These are phyloP conservation scores for Vitis hybrid DNA, from an alignment of 177 flowering plant genomes.

Conservation along the genomic window DNA sequence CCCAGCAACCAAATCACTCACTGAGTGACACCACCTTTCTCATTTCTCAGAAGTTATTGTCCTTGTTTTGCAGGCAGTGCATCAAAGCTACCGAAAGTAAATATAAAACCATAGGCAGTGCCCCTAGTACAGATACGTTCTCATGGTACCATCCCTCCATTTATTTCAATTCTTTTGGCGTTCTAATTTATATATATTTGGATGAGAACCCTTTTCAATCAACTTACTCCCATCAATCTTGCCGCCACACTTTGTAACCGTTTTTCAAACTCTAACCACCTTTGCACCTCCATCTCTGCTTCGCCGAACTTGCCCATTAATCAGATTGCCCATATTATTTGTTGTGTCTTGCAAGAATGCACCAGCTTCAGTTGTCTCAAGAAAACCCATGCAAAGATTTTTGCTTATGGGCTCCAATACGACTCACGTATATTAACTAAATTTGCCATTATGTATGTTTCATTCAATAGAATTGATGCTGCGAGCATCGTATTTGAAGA, in stretches of 20 bases:
- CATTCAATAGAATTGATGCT: constrained; percentile 2
- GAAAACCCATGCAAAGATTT: constrained; percentile 14
- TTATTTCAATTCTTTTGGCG: background rate
- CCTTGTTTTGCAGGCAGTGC: too few species aligned
- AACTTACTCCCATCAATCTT: background rate
- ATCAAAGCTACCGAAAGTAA: too few species aligned
- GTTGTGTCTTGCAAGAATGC: constrained; percentile 11
- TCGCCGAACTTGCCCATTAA: background rate
- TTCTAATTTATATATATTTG: background rate
- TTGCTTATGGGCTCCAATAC: constrained; percentile 10
- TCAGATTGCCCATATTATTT: background rate
- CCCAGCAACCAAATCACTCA: too few species aligned
- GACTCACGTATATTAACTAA: constrained; percentile 5
- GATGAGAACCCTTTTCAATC: constrained; percentile 1
- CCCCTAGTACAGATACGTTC: too few species aligned
- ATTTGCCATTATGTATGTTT: constrained; percentile 13
- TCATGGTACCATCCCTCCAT: background rate
- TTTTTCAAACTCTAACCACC: background rate
- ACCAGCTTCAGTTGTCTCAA: constrained; percentile 8
- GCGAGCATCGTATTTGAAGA: constrained; percentile 3
- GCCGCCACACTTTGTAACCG: background rate
- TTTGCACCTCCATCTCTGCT: constrained; percentile 5
- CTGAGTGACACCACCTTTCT: too few species aligned
- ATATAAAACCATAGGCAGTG: too few species aligned
- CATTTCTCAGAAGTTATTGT: too few species aligned